phyloP scores from a whole-genome alignment of 1,139 yeast species.

The Kluyveromyces sp. region DNA sequence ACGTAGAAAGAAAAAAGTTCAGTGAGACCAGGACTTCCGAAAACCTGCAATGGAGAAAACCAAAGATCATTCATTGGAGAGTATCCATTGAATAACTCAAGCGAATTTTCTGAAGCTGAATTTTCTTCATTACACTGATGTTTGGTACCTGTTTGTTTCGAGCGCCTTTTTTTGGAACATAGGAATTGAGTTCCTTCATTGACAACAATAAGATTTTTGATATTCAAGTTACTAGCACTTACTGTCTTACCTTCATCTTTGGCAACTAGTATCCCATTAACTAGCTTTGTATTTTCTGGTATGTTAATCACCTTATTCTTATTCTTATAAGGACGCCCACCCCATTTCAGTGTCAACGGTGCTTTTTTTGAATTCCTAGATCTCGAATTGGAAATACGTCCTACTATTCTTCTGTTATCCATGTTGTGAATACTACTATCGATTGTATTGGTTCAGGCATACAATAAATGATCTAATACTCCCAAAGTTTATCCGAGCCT shows the following conservation, averaged over 20 bases:
- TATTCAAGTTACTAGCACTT: not conserved
- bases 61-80: not conserved
- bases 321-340: constrained; percentile 7
- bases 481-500: too few relatives aligned
- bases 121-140: not conserved
- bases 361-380: not conserved
- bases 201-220: not conserved
- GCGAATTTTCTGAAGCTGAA: not conserved
- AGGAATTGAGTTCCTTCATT: not conserved
- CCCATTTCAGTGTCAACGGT: constrained; percentile 7
- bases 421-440: too few relatives aligned
- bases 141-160: not conserved
- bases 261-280: constrained; percentile 8
- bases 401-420: too few relatives aligned
- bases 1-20: constrained; percentile 60
- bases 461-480: not conserved
- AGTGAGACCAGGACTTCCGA: constrained; percentile 6
- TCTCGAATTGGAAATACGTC: too few relatives aligned
- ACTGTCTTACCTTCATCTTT: not conserved
- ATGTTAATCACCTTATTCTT: constrained; percentile 4
- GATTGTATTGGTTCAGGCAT: not conserved
- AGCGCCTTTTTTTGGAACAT: not conserved
- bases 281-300: constrained; percentile 6
- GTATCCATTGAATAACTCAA: not conserved
- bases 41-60: not conserved